phyloP scores from a whole-genome alignment of 306 rosid species.

The Phaseolus lunatus region DNA sequence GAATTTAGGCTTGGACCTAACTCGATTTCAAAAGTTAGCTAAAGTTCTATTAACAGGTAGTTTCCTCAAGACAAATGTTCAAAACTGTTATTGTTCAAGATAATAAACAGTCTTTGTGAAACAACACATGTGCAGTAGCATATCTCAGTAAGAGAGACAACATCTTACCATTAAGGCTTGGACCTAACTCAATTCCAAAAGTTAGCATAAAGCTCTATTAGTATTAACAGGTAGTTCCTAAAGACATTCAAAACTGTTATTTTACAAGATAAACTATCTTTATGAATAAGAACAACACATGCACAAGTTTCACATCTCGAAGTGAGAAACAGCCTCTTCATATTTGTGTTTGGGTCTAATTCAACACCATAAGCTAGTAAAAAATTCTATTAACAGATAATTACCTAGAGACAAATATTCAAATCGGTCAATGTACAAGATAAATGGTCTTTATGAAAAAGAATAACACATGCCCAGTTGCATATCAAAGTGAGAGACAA shows the following conservation, averaged over 20 bases:
- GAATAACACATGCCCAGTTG: background rate
- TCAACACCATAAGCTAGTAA: background rate
- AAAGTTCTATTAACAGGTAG: background rate
- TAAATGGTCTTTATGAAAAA: background rate
- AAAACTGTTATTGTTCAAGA: background rate
- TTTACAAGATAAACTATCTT: background rate
- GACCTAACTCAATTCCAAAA: background rate
- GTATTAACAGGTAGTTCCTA: background rate
- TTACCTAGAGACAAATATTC: background rate
- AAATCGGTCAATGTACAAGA: background rate
- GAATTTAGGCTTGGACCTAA: background rate
- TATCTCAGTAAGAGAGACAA: background rate
- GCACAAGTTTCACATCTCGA: background rate
- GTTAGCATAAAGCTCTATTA: background rate
- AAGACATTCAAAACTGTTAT: background rate
- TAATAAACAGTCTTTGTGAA: background rate
- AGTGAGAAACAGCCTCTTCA: background rate
- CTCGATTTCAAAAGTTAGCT: background rate
- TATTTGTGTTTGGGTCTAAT: background rate
- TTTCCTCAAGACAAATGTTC: background rate
- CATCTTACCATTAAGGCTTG: too few relatives aligned
- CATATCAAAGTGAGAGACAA: background rate
- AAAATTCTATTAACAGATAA: too few relatives aligned
- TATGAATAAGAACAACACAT: background rate
- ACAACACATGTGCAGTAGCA: background rate